Evolutionary conservation across 345 rosid species (phyloP), one percentile per base, ranked within the genome.

Genomic region (Schrenkiella parvula): DNA sequence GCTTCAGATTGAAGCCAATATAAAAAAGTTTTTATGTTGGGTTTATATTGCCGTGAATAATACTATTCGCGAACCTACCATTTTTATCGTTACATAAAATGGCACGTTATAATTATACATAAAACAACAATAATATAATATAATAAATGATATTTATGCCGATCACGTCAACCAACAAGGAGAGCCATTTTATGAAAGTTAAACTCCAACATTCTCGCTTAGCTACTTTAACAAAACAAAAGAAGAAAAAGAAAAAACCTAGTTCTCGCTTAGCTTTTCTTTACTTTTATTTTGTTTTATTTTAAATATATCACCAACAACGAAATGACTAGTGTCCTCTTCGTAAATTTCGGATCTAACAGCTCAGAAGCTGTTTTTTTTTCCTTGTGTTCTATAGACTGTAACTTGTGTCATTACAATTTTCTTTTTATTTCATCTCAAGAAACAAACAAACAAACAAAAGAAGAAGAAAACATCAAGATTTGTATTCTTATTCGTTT

Each of bases 281-380:
- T 25, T 2, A 28, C 25, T 13, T 68, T 54, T n/a, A n/a, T n/a
- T n/a, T 2, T 51, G 5, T 28, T 32, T 53, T 2, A 18, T 32
- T n/a, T 53, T 8, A 15, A 6, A 43, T 44, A 18, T 23, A 34
- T 14, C 18, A 68, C 57, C 48, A 46, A 58, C 5, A 37, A 38
- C 29, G 11, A 50, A 47, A 59, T 60, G 51, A 17, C 75, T 17
- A 46, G 58, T 48, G 31, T 46, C 63, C 46, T 52, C 22, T 62
- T 72, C 70, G 34, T 32, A 72, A 53, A 43, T 63, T 72, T 72
- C 64, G 76, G 70, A 64, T 72, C 69, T 62, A 62, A 42, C 54
- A 3, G 10, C 26, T 72, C 42, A 25, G 26, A 63, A 29, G 5
- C 18, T 51, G 44, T 41, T 62, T 53, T 32, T 11, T 43, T 22